A percentile compares a stretch with the other conserved stretches of the same genome.
Conservation (phyloP, 73 alveolate genomes). For the Paramecium pentaurelia region DNA sequence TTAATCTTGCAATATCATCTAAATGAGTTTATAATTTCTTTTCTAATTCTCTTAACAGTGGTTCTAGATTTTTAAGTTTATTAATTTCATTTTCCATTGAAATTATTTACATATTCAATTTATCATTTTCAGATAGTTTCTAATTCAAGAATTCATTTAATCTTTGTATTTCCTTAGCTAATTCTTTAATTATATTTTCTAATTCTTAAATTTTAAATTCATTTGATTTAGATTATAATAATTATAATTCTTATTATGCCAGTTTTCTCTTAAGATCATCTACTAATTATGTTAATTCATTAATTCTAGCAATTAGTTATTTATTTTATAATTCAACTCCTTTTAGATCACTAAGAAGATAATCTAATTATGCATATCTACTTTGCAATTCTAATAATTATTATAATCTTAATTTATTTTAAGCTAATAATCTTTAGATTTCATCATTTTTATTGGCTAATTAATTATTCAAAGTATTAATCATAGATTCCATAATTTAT, state of each 20-base stretch:
- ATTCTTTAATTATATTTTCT: background rate
- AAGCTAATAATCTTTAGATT: background rate
- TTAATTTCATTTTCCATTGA: slow-evolving; percentile 14
- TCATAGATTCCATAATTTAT: background rate
- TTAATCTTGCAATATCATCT: background rate
- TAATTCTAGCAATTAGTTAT: background rate
- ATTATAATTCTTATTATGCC: background rate
- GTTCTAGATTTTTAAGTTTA: background rate
- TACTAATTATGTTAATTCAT: background rate
- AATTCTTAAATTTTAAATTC: slow-evolving; percentile 14
- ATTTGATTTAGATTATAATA: slow-evolving; percentile 1
- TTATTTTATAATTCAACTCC: background rate
- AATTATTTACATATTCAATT: background rate
- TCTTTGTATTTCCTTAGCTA: slow-evolving; percentile 14
- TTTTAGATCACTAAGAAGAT: background rate
- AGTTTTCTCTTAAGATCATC: slow-evolving; percentile 1
- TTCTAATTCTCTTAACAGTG: background rate
- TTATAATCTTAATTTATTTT: background rate
- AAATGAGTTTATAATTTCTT: background rate
- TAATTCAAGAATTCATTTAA: slow-evolving; percentile 5
- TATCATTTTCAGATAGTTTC: slow-evolving; percentile 16
- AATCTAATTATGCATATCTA: background rate
- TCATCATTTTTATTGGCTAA: background rate
- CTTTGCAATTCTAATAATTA: slow-evolving; percentile 4
- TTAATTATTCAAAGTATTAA: background rate